phyloP scores from a whole-genome alignment of 1,284 basidiomycete species.

The Fomitiporia mediterranea region DNA sequence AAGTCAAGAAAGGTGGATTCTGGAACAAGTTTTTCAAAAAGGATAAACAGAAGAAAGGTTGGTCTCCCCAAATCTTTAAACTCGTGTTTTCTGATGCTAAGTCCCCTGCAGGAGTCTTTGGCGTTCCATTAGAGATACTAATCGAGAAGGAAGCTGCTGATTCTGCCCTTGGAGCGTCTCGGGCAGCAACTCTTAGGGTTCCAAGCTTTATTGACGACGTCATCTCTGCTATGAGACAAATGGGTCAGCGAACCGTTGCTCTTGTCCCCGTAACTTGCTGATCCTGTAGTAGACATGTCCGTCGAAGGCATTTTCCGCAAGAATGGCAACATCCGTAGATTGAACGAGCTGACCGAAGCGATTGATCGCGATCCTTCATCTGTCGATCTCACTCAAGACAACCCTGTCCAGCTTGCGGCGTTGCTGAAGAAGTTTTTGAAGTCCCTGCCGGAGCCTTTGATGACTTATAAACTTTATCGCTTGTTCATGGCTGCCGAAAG shows the following conservation, averaged over 20 bases:
- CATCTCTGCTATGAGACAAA: conserved; percentile 96
- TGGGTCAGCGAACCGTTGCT: conserved; percentile 71
- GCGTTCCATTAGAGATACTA: conserved; percentile 88
- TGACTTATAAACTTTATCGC: conserved; percentile 92
- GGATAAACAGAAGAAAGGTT: conserved; percentile 87
- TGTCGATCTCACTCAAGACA: conserved; percentile 91
- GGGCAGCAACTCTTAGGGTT: conserved; percentile 78
- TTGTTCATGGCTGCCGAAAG: conserved; percentile 87
- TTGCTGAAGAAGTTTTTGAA: conserved; percentile 96
- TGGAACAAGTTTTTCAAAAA: conserved; percentile 97
- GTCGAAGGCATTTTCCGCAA: conserved; percentile 98
- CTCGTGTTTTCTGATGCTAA: conserved; percentile 6
- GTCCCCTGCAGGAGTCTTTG: conserved; percentile 67
- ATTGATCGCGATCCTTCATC: conserved; percentile 89
- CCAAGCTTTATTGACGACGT: conserved; percentile 98
- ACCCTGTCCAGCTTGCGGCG: conserved; percentile 95
- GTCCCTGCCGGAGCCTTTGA: conserved; percentile 92
- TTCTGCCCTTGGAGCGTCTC: conserved; percentile 86
- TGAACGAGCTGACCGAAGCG: conserved; percentile 87
- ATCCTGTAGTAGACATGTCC: conserved; percentile 76
- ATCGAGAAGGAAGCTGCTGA: conserved; percentile 96
- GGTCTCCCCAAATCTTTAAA: conserved; percentile 26
- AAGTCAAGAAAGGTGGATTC: conserved; percentile 90
- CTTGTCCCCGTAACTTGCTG: background rate
- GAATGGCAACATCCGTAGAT: conserved; percentile 93